phyloP scores from a whole-genome alignment of 345 rosid species.

The Heritiera littoralis region DNA sequence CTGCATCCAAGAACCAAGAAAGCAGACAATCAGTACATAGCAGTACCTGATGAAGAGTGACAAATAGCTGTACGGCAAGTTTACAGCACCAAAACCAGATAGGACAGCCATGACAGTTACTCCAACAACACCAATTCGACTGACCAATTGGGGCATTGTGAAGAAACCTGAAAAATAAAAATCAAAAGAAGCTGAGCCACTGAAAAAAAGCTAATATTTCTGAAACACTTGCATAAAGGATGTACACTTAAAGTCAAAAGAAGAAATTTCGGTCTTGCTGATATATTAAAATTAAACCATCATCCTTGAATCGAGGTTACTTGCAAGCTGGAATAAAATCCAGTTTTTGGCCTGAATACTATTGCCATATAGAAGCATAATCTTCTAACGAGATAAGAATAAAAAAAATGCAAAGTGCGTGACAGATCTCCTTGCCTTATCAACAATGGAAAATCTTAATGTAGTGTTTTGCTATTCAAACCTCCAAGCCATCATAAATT shows the following conservation, averaged over 20 bases:
- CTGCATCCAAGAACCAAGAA: constrained; percentile 10
- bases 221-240: constrained; percentile 10
- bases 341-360: not conserved
- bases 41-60: constrained; percentile 92
- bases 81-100: constrained; percentile 98
- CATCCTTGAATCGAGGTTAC: not conserved
- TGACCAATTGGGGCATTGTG: constrained; percentile 90
- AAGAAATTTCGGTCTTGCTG: not conserved
- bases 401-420: not conserved
- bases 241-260: not conserved
- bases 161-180: constrained; percentile 71
- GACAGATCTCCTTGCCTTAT: not conserved
- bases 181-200: constrained; percentile 8
- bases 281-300: not conserved
- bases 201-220: constrained; percentile 6
- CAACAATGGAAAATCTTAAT: not conserved
- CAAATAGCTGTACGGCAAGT: constrained; percentile 94
- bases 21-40: not conserved
- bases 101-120: constrained; percentile 97
- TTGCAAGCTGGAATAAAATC: not conserved
- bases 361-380: not conserved
- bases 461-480: not conserved
- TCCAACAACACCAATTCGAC: constrained; percentile 97
- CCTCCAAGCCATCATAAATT: not conserved
- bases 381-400: not conserved